Conservation (phyloP, 331 rosid species). For the Phaseolus coccineus region DNA sequence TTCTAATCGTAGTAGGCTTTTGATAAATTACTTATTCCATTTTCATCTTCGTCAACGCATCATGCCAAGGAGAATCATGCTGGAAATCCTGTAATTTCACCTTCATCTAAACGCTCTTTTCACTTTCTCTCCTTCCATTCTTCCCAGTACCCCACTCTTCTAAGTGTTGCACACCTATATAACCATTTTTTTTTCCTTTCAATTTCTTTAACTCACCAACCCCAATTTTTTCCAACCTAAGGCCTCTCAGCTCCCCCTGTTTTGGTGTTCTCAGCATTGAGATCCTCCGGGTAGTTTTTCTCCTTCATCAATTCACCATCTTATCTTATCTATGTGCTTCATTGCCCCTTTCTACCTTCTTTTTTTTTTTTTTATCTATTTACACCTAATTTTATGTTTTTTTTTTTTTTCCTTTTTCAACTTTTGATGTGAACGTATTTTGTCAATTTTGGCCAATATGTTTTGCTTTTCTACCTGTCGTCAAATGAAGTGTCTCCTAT, state of each 20-base stretch:
- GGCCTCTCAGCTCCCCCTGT: neutral
- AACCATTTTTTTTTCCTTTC: no score
- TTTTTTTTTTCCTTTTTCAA: neutral
- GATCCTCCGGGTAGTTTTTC: constrained; percentile 34
- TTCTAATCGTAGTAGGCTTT: no score
- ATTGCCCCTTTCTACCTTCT: neutral
- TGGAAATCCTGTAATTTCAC: neutral
- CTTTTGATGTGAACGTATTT: constrained; percentile 2
- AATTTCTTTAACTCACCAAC: neutral
- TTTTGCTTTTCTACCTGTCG: neutral
- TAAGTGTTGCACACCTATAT: neutral
- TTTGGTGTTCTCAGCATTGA: neutral
- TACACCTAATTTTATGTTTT: neutral
- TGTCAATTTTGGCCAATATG: neutral
- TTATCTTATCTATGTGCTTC: neutral
- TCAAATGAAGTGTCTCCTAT: neutral
- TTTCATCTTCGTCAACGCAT: no score
- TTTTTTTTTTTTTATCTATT: neutral
- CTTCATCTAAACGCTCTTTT: neutral
- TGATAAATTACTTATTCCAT: no score
- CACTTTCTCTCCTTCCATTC: neutral
- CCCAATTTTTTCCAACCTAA: neutral
- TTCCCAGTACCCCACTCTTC: neutral
- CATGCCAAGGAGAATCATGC: no score
- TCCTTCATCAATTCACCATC: neutral